phyloP scores from a whole-genome alignment of 1,284 basidiomycete genomes.

The Amylostereum areolatum region DNA sequence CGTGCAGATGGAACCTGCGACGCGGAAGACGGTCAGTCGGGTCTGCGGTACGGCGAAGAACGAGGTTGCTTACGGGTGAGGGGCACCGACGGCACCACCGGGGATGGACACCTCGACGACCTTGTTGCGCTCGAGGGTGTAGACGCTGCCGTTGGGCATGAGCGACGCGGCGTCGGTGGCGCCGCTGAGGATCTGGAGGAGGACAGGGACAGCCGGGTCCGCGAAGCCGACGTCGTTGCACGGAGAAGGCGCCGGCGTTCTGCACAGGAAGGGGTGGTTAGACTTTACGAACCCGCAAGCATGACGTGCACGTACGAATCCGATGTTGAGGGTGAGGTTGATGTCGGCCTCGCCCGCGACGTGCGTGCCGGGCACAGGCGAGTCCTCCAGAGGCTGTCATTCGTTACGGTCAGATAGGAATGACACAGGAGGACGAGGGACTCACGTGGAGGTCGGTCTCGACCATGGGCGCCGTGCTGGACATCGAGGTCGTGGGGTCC shows the following conservation, averaged over 20 bases:
- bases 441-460: slow-evolving; percentile 13
- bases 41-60: neutral
- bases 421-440: slow-evolving; percentile 22
- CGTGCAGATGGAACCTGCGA: neutral
- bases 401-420: too few relatives aligned
- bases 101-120: neutral
- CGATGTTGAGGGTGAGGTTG: slow-evolving; percentile 7
- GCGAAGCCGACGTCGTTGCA: neutral
- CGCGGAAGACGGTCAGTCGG: neutral
- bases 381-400: slow-evolving; percentile 15
- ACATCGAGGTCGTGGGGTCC: slow-evolving; percentile 22
- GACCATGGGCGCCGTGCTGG: slow-evolving; percentile 10
- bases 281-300: neutral
- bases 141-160: neutral
- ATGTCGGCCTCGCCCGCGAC: slow-evolving; percentile 10
- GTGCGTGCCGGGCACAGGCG: slow-evolving; percentile 13
- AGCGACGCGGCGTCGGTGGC: neutral
- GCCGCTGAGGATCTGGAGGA: slow-evolving; percentile 2
- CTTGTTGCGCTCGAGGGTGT: neutral
- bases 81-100: neutral
- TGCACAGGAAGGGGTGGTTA: slow-evolving; percentile 7
- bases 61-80: slow-evolving; percentile 10
- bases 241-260: slow-evolving; percentile 18
- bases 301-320: neutral
- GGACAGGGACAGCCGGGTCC: neutral